Percentiles rank a stretch among this genome's conserved stretches.
These are phyloP conservation scores for Cercospora sp. DNA, from an alignment of 2,329 filamentous ascomycete species.

Conservation along the genomic window DNA sequence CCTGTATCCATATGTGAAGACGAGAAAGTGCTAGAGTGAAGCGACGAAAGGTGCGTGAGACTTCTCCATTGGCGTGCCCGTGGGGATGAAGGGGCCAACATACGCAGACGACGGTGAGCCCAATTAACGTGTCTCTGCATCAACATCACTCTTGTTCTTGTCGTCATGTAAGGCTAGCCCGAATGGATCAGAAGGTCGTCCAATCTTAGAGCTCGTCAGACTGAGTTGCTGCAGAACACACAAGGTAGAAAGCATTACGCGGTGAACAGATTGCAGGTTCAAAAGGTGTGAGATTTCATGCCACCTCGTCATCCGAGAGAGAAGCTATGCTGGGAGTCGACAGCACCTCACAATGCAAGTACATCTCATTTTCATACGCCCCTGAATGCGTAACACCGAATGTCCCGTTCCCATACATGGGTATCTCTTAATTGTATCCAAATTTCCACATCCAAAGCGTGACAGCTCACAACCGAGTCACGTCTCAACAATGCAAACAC, in stretches of 20 bases:
- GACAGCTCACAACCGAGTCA: no score
- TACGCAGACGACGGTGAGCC: not conserved
- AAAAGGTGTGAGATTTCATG: not conserved
- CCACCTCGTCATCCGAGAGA: not conserved
- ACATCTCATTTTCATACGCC: not conserved
- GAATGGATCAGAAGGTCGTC: not conserved
- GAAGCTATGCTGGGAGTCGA: not conserved
- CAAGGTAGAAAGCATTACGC: not conserved
- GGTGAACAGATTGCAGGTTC: not conserved
- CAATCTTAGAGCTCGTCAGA: not conserved
- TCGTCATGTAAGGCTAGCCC: not conserved
- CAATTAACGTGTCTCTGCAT: not conserved
- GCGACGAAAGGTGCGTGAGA: not conserved
- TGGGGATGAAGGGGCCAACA: not conserved
- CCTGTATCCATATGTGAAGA: not conserved
- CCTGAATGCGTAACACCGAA: not conserved
- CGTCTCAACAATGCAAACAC: not conserved
- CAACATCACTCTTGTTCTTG: not conserved
- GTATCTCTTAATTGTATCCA: slow-evolving; percentile 1
- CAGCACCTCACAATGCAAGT: not conserved
- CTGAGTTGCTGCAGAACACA: not conserved
- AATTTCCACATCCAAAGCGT: not conserved
- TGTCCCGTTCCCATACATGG: not conserved
- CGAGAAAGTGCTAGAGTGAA: not conserved
- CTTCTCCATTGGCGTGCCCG: not conserved